phyloP scores from a whole-genome alignment of 306 rosid species.

The Pterocarpus macrocarpus region DNA sequence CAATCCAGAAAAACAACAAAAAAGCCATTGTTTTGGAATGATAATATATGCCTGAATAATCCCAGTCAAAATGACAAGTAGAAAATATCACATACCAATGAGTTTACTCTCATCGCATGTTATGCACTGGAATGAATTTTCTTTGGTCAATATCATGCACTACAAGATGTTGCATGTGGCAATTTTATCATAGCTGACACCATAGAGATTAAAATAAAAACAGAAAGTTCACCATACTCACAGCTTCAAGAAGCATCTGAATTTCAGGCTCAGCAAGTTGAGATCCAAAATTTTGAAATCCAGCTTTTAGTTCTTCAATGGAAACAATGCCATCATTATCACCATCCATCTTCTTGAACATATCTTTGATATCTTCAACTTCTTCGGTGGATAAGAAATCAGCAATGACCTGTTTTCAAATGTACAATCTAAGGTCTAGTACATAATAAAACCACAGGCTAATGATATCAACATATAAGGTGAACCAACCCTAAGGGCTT shows the following conservation, averaged over 20 bases:
- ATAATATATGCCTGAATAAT: neutral
- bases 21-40: neutral
- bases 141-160: neutral
- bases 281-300: constrained; percentile 73
- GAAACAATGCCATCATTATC: constrained; percentile 96
- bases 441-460: constrained; percentile 10
- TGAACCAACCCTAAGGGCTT: constrained; percentile 91
- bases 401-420: constrained; percentile 85
- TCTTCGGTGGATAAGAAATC: constrained; percentile 96
- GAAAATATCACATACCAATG: neutral
- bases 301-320: constrained; percentile 86
- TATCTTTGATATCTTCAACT: constrained; percentile 94
- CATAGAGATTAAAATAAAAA: constrained; percentile 23
- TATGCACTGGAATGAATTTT: neutral
- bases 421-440: constrained; percentile 39
- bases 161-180: constrained; percentile 8
- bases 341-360: constrained; percentile 93
- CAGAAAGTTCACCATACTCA: constrained; percentile 44
- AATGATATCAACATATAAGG: constrained; percentile 36
- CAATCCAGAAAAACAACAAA: neutral
- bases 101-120: neutral
- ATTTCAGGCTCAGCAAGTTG: constrained; percentile 91
- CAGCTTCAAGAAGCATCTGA: constrained; percentile 92
- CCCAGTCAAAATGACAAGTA: neutral
- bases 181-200: neutral